Evolutionary conservation across 2,329 filamentous ascomycete genomes (phyloP).

Genomic region (Ceratocystis huliohia): DNA sequence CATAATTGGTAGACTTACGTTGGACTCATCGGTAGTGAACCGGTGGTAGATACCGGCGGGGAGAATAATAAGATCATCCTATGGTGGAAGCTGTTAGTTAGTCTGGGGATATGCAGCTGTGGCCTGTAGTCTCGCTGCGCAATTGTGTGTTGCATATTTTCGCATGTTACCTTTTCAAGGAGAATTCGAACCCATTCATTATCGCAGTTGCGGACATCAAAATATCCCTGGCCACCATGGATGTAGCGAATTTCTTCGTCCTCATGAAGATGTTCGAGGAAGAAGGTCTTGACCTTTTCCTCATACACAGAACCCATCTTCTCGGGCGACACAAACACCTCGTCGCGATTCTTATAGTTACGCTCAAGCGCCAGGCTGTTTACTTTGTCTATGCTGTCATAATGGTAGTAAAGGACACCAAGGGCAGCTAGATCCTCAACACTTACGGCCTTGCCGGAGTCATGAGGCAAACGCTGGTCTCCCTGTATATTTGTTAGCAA

Average conservation of each 20-base stretch:
- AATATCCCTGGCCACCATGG: constrained; percentile 74
- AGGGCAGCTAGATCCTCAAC: constrained; percentile 55
- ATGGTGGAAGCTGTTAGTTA: not conserved
- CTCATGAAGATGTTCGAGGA: constrained; percentile 90
- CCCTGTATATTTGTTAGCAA: constrained; percentile 41
- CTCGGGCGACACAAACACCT: constrained; percentile 75
- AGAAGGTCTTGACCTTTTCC: constrained; percentile 86
- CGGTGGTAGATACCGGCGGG: constrained; percentile 94
- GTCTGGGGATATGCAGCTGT: not conserved
- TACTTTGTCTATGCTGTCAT: constrained; percentile 52
- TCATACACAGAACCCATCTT: constrained; percentile 83
- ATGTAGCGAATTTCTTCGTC: constrained; percentile 98
- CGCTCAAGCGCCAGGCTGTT: constrained; percentile 61
- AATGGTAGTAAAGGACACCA: constrained; percentile 67
- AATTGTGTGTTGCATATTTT: not conserved
- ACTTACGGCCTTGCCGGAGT: constrained; percentile 61
- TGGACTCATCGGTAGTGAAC: constrained; percentile 84
- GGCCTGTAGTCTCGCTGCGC: not conserved
- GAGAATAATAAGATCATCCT: constrained; percentile 77
- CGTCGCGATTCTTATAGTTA: constrained; percentile 86
- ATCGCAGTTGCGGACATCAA: constrained; percentile 71
- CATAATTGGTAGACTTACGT: constrained; percentile 48
- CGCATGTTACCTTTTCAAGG: constrained; percentile 55
- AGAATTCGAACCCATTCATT: constrained; percentile 84
- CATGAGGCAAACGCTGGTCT: constrained; percentile 84